phyloP scores from a whole-genome alignment of 495 filamentous ascomycete genomes.

The Corynascus novoguineensis region DNA sequence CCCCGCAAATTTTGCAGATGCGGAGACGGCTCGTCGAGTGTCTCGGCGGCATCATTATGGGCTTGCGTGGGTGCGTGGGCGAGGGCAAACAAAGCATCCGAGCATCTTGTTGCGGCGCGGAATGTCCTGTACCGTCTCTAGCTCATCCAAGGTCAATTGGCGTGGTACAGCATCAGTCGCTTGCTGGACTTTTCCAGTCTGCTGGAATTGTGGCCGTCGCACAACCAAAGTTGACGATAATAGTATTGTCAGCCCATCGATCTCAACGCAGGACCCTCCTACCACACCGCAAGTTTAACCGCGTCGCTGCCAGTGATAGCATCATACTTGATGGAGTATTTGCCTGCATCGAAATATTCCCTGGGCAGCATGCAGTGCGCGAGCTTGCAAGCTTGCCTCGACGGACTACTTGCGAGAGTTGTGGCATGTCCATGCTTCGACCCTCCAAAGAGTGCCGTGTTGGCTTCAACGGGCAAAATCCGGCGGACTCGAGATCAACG shows the following conservation, averaged over 20 bases:
- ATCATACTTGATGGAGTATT: too few species aligned
- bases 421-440: too few species aligned
- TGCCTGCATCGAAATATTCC: too few species aligned
- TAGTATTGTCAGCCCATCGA: too few species aligned
- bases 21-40: conserved; percentile 2
- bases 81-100: neutral
- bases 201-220: too few species aligned
- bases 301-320: too few species aligned
- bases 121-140: neutral
- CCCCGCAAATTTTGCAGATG: neutral
- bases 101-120: neutral
- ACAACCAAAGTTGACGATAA: too few species aligned
- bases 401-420: too few species aligned
- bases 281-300: too few species aligned
- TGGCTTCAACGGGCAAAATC: conserved; percentile 26
- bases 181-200: neutral
- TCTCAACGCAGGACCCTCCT: too few species aligned
- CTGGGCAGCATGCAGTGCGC: too few species aligned
- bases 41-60: neutral
- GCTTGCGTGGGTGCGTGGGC: conserved; percentile 11
- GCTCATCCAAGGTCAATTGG: neutral
- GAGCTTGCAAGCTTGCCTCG: too few species aligned
- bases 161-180: neutral
- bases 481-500: conserved; percentile 11
- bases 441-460: conserved; percentile 15